Base-by-base conservation (phyloP, 768 basidiomycete genomes). In the Macrolepiota albuminosa region DNA sequence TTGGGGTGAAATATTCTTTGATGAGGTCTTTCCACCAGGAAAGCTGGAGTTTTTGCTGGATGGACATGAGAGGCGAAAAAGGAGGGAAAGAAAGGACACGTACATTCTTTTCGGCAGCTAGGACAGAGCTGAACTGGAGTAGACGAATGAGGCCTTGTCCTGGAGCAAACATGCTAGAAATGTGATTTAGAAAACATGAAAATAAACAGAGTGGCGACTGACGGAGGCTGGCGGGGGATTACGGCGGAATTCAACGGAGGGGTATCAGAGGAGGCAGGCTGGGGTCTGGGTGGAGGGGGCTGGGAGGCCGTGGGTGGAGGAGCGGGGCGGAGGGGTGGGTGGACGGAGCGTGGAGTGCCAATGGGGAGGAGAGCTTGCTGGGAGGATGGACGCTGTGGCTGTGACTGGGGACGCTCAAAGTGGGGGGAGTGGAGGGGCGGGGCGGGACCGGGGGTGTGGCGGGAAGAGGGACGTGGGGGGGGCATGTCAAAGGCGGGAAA, bases 1-100 rank as follows among this genome's bases (percentile, higher is more conserved):
- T 83, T 2, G 84, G 80, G 9, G 84, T 83, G 67, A 93, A 93
- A 63, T 86, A 92, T 33, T 87, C 84, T 52, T 78, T 77, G 60
- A 91, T 81, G 40, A 91, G 66, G 3, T 75, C 74, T 11, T 77
- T 75, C 92, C 91, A 93, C 76, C 81, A 88, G 14, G 81, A 76
- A 49, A 89, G 73, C 65, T 83, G 79, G 52, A 84, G 69, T 80
- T 89, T 88, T 80, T 88, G 64, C 48, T 57, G 24, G 2, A 10
- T 21, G 47, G 10, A 43, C 61, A 11, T 56, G 62, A 37, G 62
- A 60, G 37, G 29, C 63, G n/a, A 7, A 26, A 26, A 13, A 6
- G 43, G 1, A 40, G 56, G 36, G 52, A 37, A 43, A 45, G 18
- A 40, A 13, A 37, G 16, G 55, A 58, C 29, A 78, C 81, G 47